These are phyloP conservation scores for Leishmania arabica DNA, from an alignment of 208 protist species.

Conservation along the genomic window DNA sequence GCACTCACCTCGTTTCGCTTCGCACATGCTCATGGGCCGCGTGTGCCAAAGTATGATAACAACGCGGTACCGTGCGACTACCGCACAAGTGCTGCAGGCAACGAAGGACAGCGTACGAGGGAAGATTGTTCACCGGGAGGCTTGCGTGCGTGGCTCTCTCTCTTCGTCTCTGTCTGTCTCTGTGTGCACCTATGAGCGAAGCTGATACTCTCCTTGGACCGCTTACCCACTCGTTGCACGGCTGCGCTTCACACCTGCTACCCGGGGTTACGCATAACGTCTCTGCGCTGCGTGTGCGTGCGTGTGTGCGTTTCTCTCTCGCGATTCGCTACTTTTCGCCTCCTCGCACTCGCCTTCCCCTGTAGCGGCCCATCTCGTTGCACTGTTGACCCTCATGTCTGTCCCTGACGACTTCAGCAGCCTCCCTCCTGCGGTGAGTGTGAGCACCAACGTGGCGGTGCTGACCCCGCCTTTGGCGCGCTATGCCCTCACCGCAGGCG, in stretches of 20 bases:
- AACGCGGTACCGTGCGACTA: neutral
- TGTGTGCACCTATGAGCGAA: neutral
- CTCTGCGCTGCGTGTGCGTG: neutral
- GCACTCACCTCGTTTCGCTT: neutral
- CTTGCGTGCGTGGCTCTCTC: neutral
- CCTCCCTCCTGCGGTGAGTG: constrained; percentile 30
- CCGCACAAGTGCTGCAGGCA: neutral
- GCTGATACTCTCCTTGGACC: neutral
- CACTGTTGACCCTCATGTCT: constrained; percentile 12
- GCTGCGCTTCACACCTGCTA: neutral
- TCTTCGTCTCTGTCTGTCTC: neutral
- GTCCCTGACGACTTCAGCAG: constrained; percentile 22
- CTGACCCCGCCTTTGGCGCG: constrained; percentile 19
- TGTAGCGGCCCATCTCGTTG: neutral
- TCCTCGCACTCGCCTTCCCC: neutral
- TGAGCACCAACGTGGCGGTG: constrained; percentile 57
- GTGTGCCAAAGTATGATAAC: neutral
- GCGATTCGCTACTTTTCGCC: neutral
- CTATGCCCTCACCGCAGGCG: constrained; percentile 38
- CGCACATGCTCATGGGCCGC: neutral
- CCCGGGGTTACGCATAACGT: neutral
- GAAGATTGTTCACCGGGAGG: neutral
- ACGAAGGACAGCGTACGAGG: neutral
- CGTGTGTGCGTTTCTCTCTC: neutral
- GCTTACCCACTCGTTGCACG: neutral